These are phyloP conservation scores for Paecilomyces niveus DNA, from an alignment of 2,329 filamentous ascomycete genomes.

Conservation along the genomic window DNA sequence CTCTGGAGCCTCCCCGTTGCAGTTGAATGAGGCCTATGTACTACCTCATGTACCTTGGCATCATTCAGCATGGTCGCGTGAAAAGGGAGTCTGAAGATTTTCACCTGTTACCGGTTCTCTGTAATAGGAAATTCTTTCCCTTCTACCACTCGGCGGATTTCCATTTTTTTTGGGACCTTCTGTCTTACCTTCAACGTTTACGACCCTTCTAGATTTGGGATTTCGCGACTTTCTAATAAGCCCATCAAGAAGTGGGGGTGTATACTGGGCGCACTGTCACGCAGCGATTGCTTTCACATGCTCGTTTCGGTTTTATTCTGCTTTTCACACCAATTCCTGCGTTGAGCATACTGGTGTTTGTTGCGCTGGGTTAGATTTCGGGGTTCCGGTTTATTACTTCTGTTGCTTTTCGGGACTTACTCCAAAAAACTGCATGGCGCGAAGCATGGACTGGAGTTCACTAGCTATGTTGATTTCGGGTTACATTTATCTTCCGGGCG, in stretches of 20 bases:
- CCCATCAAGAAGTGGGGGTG: neutral
- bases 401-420: neutral
- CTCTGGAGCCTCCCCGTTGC: neutral
- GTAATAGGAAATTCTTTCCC: neutral
- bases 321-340: neutral
- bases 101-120: neutral
- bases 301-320: neutral
- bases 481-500: neutral
- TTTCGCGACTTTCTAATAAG: neutral
- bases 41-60: neutral
- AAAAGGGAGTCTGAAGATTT: neutral
- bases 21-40: neutral
- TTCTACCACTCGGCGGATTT: neutral
- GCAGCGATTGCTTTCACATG: neutral
- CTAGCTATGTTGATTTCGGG: neutral
- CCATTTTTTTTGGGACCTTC: neutral
- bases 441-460: neutral
- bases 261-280: neutral
- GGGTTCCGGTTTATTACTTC: neutral
- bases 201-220: neutral
- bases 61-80: neutral
- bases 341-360: neutral
- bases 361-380: neutral
- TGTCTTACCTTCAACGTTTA: neutral
- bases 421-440: neutral